Base-by-base conservation (phyloP, 805 yeast species). In the Lipomyces anomalus region DNA sequence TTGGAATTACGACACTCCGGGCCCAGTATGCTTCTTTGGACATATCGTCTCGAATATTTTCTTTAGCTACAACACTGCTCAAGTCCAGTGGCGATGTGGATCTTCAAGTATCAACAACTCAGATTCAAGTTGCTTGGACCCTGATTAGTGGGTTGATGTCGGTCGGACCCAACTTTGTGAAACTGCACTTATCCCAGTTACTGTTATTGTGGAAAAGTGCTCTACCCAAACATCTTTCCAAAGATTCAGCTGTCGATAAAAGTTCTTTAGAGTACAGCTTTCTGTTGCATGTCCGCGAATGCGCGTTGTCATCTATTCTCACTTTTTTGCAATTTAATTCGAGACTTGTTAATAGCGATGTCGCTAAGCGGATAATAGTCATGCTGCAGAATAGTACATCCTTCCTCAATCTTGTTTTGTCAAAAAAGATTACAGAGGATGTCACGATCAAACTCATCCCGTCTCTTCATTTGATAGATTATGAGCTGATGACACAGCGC, bases 131-230 rank as follows among this genome's bases (percentile, higher is more conserved):
- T 64, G 85, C 72, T 34, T 84, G 92, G 90, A 70, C 76, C 13
- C 57, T 81, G 21, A 57, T 84, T 20, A 68, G 72, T 48, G 90
- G 90, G 2, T 61, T 82, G 3, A 75, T 83, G 71, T 74, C 79
- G 40, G 74, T 76, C 0, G 83, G 82, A 30, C 71, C 72, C 13
- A 65, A 69, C 21, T 74, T 76, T 45, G 66, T 84, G 30, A 67
- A 71, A 41, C 67, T 77, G 45, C 81, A 80, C 52, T 65, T 73
- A 11, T 71, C 79, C 2, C 86, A 80, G 53, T 67, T 84, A 40
- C 62, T 83, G 38, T 61, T 70, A 6, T 67, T 82, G 46, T 84
- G 89, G 89, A 79, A 79, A 50, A 71, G 74, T 35, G 66, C 80
- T 5, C 57, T 79, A 32, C 72, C 77, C 1, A 57, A 57, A 40